Percentiles rank a stretch among this genome's conserved stretches.
Conservation (phyloP, 805 yeast genomes). For the Kazachstania viticola region DNA sequence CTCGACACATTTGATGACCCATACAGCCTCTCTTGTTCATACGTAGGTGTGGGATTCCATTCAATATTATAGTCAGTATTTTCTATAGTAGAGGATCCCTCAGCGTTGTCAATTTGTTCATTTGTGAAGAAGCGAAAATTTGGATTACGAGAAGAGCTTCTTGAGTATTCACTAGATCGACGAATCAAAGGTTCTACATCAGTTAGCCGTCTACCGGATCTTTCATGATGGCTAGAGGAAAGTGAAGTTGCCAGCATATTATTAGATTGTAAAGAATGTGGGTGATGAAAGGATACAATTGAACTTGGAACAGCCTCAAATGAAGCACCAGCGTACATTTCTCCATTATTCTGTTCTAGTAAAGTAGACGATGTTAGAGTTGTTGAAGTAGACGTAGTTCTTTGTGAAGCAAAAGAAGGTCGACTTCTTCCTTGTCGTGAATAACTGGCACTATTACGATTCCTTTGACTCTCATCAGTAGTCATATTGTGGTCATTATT, state of each 20-base stretch:
- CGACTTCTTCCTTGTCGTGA: slow-evolving; percentile 4
- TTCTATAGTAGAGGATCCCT: slow-evolving; percentile 72
- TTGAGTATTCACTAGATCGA: slow-evolving; percentile 22
- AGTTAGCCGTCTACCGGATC: slow-evolving; percentile 3
- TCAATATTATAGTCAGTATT: slow-evolving; percentile 63
- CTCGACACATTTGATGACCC: slow-evolving; percentile 21
- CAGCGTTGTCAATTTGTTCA: slow-evolving; percentile 76
- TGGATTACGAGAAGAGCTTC: slow-evolving; percentile 27
- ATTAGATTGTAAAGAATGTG: slow-evolving; percentile 37
- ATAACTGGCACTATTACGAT: too few relatives aligned
- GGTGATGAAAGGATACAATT: slow-evolving; percentile 64
- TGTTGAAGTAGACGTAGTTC: slow-evolving; percentile 25
- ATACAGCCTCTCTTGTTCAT: slow-evolving; percentile 34
- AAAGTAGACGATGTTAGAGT: slow-evolving; percentile 19
- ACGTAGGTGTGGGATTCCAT: slow-evolving; percentile 46
- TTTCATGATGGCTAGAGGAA: slow-evolving; percentile 17
- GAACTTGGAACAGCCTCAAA: slow-evolving; percentile 69
- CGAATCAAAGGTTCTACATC: slow-evolving; percentile 22
- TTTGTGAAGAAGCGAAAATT: slow-evolving; percentile 74
- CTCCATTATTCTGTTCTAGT: slow-evolving; percentile 51
- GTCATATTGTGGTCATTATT: background rate
- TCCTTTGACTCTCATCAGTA: background rate
- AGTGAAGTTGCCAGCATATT: slow-evolving; percentile 9
- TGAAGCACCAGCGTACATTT: slow-evolving; percentile 69
- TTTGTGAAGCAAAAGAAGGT: slow-evolving; percentile 23